Conservation (phyloP, 495 filamentous ascomycete species). For the Delitschia confertaspora region DNA sequence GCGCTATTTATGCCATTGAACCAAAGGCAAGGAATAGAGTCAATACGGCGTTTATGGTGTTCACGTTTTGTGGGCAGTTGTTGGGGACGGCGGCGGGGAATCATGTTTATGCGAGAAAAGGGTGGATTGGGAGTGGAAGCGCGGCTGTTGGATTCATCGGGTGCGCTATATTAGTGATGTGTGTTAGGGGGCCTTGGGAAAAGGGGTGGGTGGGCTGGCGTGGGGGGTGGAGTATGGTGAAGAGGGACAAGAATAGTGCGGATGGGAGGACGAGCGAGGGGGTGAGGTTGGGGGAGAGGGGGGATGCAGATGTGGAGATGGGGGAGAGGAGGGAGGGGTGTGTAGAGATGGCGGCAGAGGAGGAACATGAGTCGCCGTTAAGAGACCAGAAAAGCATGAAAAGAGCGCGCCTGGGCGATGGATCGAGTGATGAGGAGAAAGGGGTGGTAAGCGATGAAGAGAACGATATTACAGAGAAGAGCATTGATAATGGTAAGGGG, state of each 20-base stretch:
- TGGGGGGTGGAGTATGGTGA: constrained; percentile 52
- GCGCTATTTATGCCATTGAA: constrained; percentile 60
- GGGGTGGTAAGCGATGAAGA: constrained; percentile 14
- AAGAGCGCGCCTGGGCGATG: constrained; percentile 3
- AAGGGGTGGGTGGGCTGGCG: constrained; percentile 67
- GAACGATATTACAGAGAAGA: constrained; percentile 3
- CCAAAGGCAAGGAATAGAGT: constrained; percentile 65
- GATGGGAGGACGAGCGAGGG: constrained; percentile 31
- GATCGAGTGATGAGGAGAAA: constrained; percentile 13
- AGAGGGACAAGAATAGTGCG: constrained; percentile 30
- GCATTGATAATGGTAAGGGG: too few species aligned
- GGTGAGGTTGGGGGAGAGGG: constrained; percentile 8
- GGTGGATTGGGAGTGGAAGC: constrained; percentile 62
- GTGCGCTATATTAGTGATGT: constrained; percentile 47
- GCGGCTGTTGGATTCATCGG: constrained; percentile 59
- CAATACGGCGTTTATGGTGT: constrained; percentile 79
- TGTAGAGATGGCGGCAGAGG: constrained; percentile 22
- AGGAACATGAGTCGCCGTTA: constrained; percentile 9
- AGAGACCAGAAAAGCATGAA: constrained; percentile 2
- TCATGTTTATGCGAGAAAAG: constrained; percentile 55
- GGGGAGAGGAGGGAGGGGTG: constrained; percentile 14
- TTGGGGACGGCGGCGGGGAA: constrained; percentile 68
- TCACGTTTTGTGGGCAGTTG: constrained; percentile 64
- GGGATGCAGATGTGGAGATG: constrained; percentile 19
- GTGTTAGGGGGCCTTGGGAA: constrained; percentile 59